Conservation (phyloP, 75 land plant species). For the Ceratopteris richardii region DNA sequence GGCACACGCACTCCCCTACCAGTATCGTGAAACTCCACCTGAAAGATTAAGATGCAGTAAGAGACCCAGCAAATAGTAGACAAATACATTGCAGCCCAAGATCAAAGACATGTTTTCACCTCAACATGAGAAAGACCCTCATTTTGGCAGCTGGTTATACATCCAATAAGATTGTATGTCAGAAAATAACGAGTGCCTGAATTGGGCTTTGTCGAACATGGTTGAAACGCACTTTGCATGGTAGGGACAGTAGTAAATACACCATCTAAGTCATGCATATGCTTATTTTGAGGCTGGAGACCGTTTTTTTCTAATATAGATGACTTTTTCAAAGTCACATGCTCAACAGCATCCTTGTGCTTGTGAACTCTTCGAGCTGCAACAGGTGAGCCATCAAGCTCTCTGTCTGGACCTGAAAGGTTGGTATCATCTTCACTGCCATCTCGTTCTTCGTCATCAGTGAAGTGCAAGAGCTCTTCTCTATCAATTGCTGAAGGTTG, state of each 20-base stretch:
- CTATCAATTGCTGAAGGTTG: constrained; percentile 2
- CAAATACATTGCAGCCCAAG: neutral
- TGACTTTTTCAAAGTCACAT: neutral
- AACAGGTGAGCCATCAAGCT: neutral
- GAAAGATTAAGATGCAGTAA: constrained; percentile 5
- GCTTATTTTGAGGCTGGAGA: neutral
- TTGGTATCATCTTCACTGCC: constrained; percentile 17
- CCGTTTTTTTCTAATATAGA: neutral
- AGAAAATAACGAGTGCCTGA: constrained; percentile 71
- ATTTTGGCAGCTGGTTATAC: constrained; percentile 64
- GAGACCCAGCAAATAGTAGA: no score
- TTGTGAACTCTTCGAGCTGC: neutral
- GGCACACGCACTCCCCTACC: constrained; percentile 79
- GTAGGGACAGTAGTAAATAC: constrained; percentile 1
- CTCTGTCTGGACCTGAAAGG: constrained; percentile 4
- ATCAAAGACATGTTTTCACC: constrained; percentile 23
- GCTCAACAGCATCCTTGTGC: neutral
- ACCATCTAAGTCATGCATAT: neutral
- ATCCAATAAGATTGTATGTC: constrained; percentile 84
- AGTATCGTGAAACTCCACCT: constrained; percentile 98
- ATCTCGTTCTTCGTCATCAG: constrained; percentile 7
- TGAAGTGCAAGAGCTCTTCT: constrained; percentile 6
- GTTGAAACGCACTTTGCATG: constrained; percentile 81
- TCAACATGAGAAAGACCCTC: constrained; percentile 83
- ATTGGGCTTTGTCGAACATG: constrained; percentile 62